phyloP scores from a whole-genome alignment of 306 rosid genomes.

The Vigna nakashimae region DNA sequence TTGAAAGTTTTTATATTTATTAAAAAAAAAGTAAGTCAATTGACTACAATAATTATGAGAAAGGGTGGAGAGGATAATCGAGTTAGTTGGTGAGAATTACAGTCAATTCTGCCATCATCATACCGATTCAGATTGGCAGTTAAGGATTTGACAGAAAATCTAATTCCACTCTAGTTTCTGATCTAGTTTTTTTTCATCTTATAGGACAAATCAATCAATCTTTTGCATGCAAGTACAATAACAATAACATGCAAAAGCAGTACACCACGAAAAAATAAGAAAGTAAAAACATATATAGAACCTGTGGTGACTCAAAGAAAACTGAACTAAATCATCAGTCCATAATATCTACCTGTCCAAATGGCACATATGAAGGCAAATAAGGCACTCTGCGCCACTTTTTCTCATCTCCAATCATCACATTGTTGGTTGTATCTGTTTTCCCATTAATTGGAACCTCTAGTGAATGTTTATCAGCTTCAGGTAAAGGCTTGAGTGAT shows the following conservation, averaged over 20 bases:
- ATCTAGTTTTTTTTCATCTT: not conserved
- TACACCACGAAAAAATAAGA: not conserved
- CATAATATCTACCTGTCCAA: constrained; percentile 74
- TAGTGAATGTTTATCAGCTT: constrained; percentile 50
- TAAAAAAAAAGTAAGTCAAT: not conserved
- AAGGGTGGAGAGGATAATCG: not conserved
- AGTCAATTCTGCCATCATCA: not conserved
- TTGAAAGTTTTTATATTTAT: not conserved
- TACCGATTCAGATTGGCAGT: not conserved
- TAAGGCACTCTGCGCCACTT: constrained; percentile 86
- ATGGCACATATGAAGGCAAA: constrained; percentile 96
- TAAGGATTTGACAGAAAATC: not conserved
- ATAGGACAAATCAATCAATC: constrained; percentile 12
- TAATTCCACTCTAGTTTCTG: not conserved
- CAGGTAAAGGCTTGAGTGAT: constrained; percentile 89
- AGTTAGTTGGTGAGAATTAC: not conserved
- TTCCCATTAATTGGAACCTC: constrained; percentile 61
- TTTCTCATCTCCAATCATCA: constrained; percentile 56
- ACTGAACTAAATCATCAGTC: constrained; percentile 18
- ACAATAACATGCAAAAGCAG: constrained; percentile 15
- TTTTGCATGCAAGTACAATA: not conserved
- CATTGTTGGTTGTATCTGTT: constrained; percentile 51
- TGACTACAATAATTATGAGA: not conserved
- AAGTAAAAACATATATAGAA: not conserved
- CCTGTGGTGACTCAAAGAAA: constrained; percentile 14